Evolutionary conservation across 106 monocot genomes (phyloP), one percentile per base, ranked within the genome.

Genomic region (Vanilla planifolia): DNA sequence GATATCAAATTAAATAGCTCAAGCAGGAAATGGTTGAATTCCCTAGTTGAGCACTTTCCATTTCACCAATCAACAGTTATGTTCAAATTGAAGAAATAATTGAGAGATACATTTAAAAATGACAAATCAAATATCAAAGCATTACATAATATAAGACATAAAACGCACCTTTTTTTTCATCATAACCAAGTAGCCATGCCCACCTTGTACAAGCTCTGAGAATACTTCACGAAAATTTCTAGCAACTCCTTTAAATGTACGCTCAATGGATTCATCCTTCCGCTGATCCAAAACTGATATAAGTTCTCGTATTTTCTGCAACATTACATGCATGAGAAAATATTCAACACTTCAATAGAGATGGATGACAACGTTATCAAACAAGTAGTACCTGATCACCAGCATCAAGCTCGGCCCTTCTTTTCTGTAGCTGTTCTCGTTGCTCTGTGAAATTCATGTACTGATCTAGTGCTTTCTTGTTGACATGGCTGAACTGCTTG

Each of bases 181-280:
- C 91, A 98, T 98, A 72, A 98, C 91, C 74, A 98, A 79, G 55
- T 79, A 78, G 15, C 88, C 96, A 79, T 92, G 88, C 10, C 96
- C 96, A 68, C 91, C 96, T 75, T 91, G 91, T 61, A 98, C 96
- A 44, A 98, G 88, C 63, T 98, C 96, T 45, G 91, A 70, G 67
- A 98, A 98, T 47, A 85, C 96, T 76, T 98, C 96, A 59, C 91
- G 80, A 35, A 98, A 98, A 75, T 98, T 87, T 65, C 87, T 88
- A 36, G 91, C 91, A 3, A 98, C 96, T 52, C 96, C 96, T 75
- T 98, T 98, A 64, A 98, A 98, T 62, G 96, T 98, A 0, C 96
- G 80, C 59, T 98, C 96, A 48, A 98, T 98, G 45, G 96, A 92
- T 75, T 98, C 96, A 79, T 98, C 96, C 51, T 98, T 98, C 50